These are phyloP conservation scores for Phlebiopsis gigantea DNA, from an alignment of 768 basidiomycete genomes.

Conservation along the genomic window DNA sequence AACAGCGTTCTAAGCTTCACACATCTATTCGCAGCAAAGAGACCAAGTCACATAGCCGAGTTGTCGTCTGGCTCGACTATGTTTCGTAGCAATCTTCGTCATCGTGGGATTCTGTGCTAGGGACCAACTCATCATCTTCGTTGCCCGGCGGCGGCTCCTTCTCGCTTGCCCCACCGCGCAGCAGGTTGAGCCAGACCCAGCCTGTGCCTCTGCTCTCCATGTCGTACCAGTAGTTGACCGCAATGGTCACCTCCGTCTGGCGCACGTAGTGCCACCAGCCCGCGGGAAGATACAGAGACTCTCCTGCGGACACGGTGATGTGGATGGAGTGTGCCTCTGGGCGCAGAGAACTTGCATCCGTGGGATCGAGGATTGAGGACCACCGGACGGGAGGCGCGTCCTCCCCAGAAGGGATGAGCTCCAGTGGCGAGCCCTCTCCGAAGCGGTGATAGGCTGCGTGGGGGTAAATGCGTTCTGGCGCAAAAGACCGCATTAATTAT, in stretches of 20 bases:
- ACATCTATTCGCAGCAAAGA: no score
- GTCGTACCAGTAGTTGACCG: constrained; percentile 90
- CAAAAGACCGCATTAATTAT: constrained; percentile 40
- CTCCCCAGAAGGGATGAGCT: constrained; percentile 27
- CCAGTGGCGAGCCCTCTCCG: constrained; percentile 18
- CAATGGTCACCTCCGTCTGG: constrained; percentile 60
- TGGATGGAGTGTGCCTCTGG: constrained; percentile 57
- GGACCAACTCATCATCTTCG: constrained; percentile 19
- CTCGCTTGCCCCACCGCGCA: constrained; percentile 39
- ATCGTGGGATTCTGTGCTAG: neutral
- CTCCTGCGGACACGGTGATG: constrained; percentile 63
- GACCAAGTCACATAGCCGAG: no score
- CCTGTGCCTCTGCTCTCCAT: constrained; percentile 65
- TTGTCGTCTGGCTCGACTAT: neutral
- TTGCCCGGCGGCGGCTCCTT: constrained; percentile 33
- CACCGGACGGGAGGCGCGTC: constrained; percentile 59
- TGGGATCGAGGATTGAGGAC: constrained; percentile 70
- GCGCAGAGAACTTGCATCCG: constrained; percentile 40
- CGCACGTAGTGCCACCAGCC: constrained; percentile 93
- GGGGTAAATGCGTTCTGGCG: constrained; percentile 31
- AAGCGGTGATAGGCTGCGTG: constrained; percentile 48
- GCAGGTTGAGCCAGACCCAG: constrained; percentile 64
- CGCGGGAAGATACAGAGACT: constrained; percentile 84
- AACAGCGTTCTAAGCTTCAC: no score
- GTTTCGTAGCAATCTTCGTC: neutral